Base-by-base conservation (phyloP, 2,329 filamentous ascomycete species). In the Didymella sp. region DNA sequence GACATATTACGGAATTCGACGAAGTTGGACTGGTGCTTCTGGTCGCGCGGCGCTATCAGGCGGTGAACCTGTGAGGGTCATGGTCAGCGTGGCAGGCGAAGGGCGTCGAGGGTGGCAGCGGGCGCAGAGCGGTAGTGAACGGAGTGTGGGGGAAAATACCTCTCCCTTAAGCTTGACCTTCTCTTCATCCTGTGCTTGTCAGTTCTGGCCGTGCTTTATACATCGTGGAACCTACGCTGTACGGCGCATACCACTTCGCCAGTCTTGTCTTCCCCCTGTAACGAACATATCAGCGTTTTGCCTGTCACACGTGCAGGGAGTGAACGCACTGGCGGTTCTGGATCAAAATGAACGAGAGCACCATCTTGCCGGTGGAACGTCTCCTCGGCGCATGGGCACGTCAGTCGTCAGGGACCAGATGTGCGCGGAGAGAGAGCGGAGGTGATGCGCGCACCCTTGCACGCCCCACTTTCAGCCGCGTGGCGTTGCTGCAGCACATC, bases 1-100 rank as follows among this genome's bases (percentile, higher is more conserved):
- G 94, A 78, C 67, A 77, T 92, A 79, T 92, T 91, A 66, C 91
- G 90, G 81, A 88, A 88, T 70, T 99, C 95, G 84, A 99, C 95
- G 73, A 99, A 99, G 82, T 99, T 99, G 80, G 92, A 96, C 78
- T 99, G 95, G 83, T 99, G 96, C 77, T 99, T 99, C 76, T 99
- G 95, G 79, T 99, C 95, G 74, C 95, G 91, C 6, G 95, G 95
- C 0, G 95, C 95, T 60, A 99, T 94, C 67, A 99, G 92, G 62
- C 95, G 93, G 84, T 99, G 95, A 70, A 98, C 91, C 89, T 92
- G 38, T 22, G 69, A n/a, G 48, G n/a, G 2, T 2, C 19, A 28
- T 30, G 41, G 19, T 45, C 21, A 51, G 35, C 55, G 54, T 45
- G 28, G 47, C 31, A 33, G 21, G 41, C 28, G 31, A 28, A 13